Conservation (phyloP, 2,329 filamentous ascomycete genomes). For the Claviceps sp. region DNA sequence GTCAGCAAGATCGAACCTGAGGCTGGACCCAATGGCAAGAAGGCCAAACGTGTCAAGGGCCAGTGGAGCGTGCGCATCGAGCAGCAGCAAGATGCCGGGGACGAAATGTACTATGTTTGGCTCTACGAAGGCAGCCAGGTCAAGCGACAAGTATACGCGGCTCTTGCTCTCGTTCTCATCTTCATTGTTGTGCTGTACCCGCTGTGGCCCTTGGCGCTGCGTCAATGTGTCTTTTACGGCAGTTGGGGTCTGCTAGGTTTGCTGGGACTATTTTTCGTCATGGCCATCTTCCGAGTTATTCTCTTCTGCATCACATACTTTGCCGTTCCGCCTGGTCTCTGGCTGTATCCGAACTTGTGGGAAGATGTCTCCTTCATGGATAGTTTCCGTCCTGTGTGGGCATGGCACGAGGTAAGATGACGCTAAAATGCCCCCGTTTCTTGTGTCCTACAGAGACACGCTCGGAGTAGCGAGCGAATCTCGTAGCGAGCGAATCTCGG, state of each 20-base stretch:
- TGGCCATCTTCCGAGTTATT: slow-evolving; percentile 94
- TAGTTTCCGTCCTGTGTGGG: slow-evolving; percentile 91
- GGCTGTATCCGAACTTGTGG: slow-evolving; percentile 95
- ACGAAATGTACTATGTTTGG: slow-evolving; percentile 93
- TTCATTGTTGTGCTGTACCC: slow-evolving; percentile 90
- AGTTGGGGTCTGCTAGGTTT: slow-evolving; percentile 87
- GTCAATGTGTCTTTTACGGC: slow-evolving; percentile 92
- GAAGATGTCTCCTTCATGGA: slow-evolving; percentile 98
- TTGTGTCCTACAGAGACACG: too few species aligned
- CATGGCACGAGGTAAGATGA: slow-evolving; percentile 83
- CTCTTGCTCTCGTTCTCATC: slow-evolving; percentile 66
- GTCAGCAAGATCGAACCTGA: slow-evolving; percentile 64
- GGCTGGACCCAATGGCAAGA: slow-evolving; percentile 50
- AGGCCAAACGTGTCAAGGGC: slow-evolving; percentile 82
- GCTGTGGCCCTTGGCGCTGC: slow-evolving; percentile 82
- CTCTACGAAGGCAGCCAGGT: slow-evolving; percentile 88
- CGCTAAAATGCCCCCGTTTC: neutral
- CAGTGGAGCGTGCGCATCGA: slow-evolving; percentile 93
- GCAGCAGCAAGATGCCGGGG: slow-evolving; percentile 79
- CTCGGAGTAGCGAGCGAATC: too few species aligned
- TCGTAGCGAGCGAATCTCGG: too few species aligned
- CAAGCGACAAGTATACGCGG: slow-evolving; percentile 86
- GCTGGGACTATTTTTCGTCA: slow-evolving; percentile 86
- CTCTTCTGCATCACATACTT: slow-evolving; percentile 92
- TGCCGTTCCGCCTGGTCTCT: slow-evolving; percentile 70